These are phyloP conservation scores for Candida tropicalis DNA, from an alignment of 1,139 yeast genomes.

Conservation along the genomic window DNA sequence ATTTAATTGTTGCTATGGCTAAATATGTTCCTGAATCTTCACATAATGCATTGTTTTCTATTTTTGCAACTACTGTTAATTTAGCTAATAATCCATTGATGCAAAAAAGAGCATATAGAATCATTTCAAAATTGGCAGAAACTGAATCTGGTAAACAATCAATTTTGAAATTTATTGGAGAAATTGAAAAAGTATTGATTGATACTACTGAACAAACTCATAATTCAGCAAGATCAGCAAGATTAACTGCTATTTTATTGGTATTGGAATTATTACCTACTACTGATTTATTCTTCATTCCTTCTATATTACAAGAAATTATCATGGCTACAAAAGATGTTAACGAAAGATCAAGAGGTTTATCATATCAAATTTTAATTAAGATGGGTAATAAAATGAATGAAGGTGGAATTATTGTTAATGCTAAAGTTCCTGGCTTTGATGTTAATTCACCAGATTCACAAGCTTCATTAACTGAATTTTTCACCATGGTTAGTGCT, in stretches of 20 bases:
- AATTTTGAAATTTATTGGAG: constrained; percentile 50
- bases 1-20: constrained; percentile 83
- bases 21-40: constrained; percentile 74
- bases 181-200: constrained; percentile 63
- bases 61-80: constrained; percentile 70
- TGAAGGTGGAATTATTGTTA: constrained; percentile 69
- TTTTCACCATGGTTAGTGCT: constrained; percentile 91
- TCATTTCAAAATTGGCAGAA: constrained; percentile 70
- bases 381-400: constrained; percentile 81
- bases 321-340: constrained; percentile 91
- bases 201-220: constrained; percentile 63
- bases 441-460: constrained; percentile 62
- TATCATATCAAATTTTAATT: constrained; percentile 74
- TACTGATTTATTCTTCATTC: constrained; percentile 71
- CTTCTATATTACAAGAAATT: constrained; percentile 81
- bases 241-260: constrained; percentile 67
- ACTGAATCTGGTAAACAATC: constrained; percentile 64
- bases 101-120: constrained; percentile 90
- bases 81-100: constrained; percentile 60
- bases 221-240: constrained; percentile 77
- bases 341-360: constrained; percentile 87
- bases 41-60: constrained; percentile 73
- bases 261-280: constrained; percentile 64
- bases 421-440: constrained; percentile 69
- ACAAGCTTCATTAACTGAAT: constrained; percentile 75